A percentile compares a stretch with the other conserved stretches of the same genome.
These are phyloP conservation scores for Pochonia chlamydosporia DNA, from an alignment of 2,329 filamentous ascomycete genomes.

Conservation along the genomic window DNA sequence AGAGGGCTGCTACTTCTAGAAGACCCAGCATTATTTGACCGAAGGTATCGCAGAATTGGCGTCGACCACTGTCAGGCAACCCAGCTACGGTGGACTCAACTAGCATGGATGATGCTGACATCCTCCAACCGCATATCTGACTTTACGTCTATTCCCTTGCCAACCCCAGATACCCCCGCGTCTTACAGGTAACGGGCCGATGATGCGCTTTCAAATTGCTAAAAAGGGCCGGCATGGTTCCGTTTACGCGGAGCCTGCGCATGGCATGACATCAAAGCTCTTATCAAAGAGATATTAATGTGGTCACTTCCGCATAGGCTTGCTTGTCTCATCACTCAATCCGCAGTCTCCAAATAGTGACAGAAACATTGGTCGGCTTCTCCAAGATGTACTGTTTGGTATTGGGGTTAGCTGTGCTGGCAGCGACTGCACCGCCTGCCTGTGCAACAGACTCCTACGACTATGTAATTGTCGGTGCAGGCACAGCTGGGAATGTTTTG, in stretches of 20 bases:
- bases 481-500: constrained; percentile 29
- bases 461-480: constrained; percentile 33
- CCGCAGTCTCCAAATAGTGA: no score
- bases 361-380: no score
- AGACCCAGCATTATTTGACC: no score
- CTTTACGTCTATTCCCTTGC: neutral
- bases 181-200: neutral
- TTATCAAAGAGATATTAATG: no score
- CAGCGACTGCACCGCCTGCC: neutral
- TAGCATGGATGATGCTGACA: neutral
- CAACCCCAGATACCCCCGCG: neutral
- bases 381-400: neutral
- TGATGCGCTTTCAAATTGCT: neutral
- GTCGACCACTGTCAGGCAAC: neutral
- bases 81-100: neutral
- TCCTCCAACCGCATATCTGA: neutral
- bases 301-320: no score
- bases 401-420: neutral
- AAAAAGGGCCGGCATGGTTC: neutral
- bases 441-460: constrained; percentile 18
- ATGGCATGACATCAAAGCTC: neutral
- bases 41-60: no score
- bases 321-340: no score
- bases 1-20: no score
- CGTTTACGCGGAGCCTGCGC: neutral